phyloP scores from a whole-genome alignment of 768 basidiomycete species.

The Fistulinella prunicolor region DNA sequence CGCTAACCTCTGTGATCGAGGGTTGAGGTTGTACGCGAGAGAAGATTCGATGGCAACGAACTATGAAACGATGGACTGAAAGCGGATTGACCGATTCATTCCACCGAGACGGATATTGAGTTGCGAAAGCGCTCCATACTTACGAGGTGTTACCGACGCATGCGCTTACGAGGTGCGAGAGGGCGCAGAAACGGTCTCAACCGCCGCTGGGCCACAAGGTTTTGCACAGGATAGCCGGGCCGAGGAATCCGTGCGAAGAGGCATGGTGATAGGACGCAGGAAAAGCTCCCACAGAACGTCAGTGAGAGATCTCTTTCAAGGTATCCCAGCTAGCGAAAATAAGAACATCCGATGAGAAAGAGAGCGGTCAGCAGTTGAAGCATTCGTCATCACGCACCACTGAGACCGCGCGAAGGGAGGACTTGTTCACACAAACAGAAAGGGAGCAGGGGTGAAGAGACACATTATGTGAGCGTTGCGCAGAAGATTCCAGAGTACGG shows the following conservation, averaged over 20 bases:
- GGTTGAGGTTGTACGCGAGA: slow-evolving; percentile 12
- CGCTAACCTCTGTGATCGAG: slow-evolving; percentile 14
- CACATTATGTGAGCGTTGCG: too few species aligned
- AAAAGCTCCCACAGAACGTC: slow-evolving; percentile 8
- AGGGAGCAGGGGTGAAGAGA: too few species aligned
- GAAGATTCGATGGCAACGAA: slow-evolving; percentile 1
- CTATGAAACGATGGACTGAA: not conserved
- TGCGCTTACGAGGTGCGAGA: not conserved
- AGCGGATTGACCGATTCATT: not conserved
- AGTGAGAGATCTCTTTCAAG: too few species aligned
- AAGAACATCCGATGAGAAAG: not conserved
- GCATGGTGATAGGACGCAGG: not conserved
- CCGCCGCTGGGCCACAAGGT: not conserved
- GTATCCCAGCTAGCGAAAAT: too few species aligned
- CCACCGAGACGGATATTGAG: slow-evolving; percentile 4
- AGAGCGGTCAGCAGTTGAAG: not conserved
- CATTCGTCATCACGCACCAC: not conserved
- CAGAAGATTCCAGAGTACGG: too few species aligned
- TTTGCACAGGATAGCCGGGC: slow-evolving; percentile 1
- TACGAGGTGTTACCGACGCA: not conserved
- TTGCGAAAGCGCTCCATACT: not conserved
- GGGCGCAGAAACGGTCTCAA: not conserved
- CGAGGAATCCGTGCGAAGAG: not conserved
- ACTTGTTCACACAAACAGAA: too few species aligned
- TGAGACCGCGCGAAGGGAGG: not conserved